Evolutionary conservation across 208 protist species (phyloP), one percentile per base, ranked within the genome.

Genomic region (Leishmania gerbilli): DNA sequence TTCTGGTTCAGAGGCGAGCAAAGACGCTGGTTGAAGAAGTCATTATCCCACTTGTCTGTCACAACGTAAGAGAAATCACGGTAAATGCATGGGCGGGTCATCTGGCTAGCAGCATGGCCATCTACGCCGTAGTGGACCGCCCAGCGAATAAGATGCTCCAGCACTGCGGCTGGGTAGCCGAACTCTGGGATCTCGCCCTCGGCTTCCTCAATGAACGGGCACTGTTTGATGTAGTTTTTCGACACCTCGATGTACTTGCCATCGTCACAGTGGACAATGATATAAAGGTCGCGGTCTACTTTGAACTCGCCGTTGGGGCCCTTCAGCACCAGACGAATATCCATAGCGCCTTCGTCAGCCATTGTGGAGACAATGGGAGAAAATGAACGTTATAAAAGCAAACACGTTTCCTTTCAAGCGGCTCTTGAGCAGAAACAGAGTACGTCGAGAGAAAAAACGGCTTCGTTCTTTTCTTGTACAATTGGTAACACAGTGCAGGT

Each of bases 41-140:
- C 87, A 42, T 80, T 87, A 67, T 97, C 93, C 92, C 92, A 97
- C 76, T 89, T 80, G 60, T 88, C 82, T 45, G 86, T 95, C 45
- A 89, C 79, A 34, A 94, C 88, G 64, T 90, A 89, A 11, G 80
- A 83, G 71, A 95, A 89, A 67, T 95, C 93, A 64, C 87, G 85
- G 84, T 95, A 95, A 77, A 92, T 86, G 84, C 91, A 95, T 42
- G 93, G 93, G 9, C 84, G 83, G 13, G 79, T 75, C 40, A 95
- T 78, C 53, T 81, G 71, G 74, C 89, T 95, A 74, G 85, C 85
- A 21, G 90, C 82, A 34, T 86, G 68, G 60, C 91, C 92, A 7
- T 89, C 77, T 42, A 91, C 85, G 8, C 89, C 91, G 80, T 94
- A 95, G 21, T 95, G 81, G 42, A 68, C 79, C 21, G 87, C 79